A percentile compares a stretch with the other conserved stretches of the same genome.
phyloP scores from a whole-genome alignment of 306 rosid species.

The Chamaecrista fasciculata region DNA sequence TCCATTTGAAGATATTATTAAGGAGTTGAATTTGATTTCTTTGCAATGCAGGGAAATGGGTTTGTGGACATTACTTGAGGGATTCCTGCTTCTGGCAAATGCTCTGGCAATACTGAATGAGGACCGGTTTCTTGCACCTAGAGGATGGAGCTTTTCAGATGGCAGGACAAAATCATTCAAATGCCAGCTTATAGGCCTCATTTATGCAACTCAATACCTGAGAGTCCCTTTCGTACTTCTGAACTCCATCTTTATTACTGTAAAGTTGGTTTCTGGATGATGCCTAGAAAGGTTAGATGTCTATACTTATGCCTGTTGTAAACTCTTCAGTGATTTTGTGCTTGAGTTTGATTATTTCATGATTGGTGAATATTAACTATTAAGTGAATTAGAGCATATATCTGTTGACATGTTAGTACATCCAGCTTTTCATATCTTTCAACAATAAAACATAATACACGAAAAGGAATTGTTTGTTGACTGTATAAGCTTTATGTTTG shows the following conservation, averaged over 20 bases:
- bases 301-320: neutral
- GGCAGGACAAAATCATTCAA: conserved; percentile 65
- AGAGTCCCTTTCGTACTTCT: conserved; percentile 79
- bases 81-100: conserved; percentile 69
- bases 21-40: conserved; percentile 7
- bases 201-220: conserved; percentile 70
- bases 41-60: conserved; percentile 63
- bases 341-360: neutral
- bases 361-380: too few species aligned
- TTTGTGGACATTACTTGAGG: conserved; percentile 72
- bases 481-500: neutral
- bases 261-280: conserved; percentile 74
- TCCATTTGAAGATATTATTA: neutral
- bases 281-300: conserved; percentile 35
- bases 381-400: neutral
- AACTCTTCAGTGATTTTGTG: neutral
- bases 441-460: neutral
- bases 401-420: neutral
- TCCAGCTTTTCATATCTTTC: neutral
- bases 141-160: conserved; percentile 63
- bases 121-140: conserved; percentile 64
- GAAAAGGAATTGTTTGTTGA: neutral
- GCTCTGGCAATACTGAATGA: conserved; percentile 69
- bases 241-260: conserved; percentile 54
- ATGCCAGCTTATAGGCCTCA: conserved; percentile 76